Conservation (phyloP, 805 yeast species). For the Torulaspora franciscae region DNA sequence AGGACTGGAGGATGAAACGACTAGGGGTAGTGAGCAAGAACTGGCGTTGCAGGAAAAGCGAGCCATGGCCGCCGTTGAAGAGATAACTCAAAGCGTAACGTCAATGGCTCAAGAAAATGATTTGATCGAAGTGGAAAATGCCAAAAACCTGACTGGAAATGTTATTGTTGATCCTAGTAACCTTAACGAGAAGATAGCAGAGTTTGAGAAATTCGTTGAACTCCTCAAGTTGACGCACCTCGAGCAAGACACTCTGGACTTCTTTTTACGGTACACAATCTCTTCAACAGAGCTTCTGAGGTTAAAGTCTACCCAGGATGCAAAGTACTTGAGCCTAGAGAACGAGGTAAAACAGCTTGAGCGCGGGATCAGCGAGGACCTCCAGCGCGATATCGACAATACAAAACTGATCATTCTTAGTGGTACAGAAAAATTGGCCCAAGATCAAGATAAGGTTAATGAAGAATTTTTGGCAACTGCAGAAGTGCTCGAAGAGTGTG, state of each 20-base stretch:
- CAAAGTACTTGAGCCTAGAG: slow-evolving; percentile 19
- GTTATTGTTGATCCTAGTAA: slow-evolving; percentile 17
- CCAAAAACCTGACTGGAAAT: not conserved
- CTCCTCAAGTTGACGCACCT: slow-evolving; percentile 26
- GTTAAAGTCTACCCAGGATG: slow-evolving; percentile 25
- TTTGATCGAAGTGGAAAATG: slow-evolving; percentile 12
- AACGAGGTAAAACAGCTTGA: slow-evolving; percentile 22
- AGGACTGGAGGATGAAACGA: slow-evolving; percentile 15
- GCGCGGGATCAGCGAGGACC: slow-evolving; percentile 16
- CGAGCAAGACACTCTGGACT: slow-evolving; percentile 33
- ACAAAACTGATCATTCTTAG: slow-evolving; percentile 17
- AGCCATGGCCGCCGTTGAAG: slow-evolving; percentile 17
- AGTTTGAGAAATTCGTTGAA: slow-evolving; percentile 23
- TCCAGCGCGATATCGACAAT: slow-evolving; percentile 20
- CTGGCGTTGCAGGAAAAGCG: slow-evolving; percentile 23
- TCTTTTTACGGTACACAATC: slow-evolving; percentile 30
- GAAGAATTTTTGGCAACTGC: slow-evolving; percentile 22
- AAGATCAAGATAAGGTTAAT: slow-evolving; percentile 23
- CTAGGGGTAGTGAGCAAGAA: slow-evolving; percentile 18
- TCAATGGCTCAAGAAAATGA: slow-evolving; percentile 23
- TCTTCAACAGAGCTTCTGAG: slow-evolving; percentile 21
- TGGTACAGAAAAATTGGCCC: slow-evolving; percentile 17
- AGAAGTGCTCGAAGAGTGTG: slow-evolving; percentile 27
- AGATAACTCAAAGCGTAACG: slow-evolving; percentile 22
- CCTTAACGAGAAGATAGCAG: slow-evolving; percentile 18